Evolutionary conservation across 202 grass and related monocot genomes (phyloP), one percentile per base, ranked within the genome.

Genomic region (Alloteropsis angusta): DNA sequence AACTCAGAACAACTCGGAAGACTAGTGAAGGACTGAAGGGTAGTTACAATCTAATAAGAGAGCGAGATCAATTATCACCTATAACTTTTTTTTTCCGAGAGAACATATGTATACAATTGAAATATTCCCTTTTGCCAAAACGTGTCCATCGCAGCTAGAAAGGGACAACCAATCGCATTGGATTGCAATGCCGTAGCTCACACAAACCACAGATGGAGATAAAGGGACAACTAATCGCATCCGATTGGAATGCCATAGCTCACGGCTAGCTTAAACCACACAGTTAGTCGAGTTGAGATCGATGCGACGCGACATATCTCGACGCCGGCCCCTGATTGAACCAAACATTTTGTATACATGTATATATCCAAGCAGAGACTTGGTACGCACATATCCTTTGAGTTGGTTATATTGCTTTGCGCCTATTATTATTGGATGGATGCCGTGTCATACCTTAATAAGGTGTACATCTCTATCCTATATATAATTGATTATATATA

Each of bases 191-290:
- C 18, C 30, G 3, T 53, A 72, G 35, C 68, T 37, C 47, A 22
- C 44, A 32, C 25, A 50, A 13, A 34, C 46, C 26, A 71, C 44
- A 49, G 25, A 6, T 34, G 44, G 67, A 35, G 44, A 50, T 71
- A 42, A 78, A 79, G 60, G 48, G 45, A 50, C 75, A 65, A 66
- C 41, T 23, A 39, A 65, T 65, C 60, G n/a, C 75, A 66, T 16
- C 6, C 38, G 75, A 78, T 23, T 53, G 60, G n/a, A 66, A 78
- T 78, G 76, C 61, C 48, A 56, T 67, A 67, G 37, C 76, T 64
- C 60, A 18, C 37, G 16, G 35, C 15, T 67, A 55, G 62, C 50
- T 66, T 65, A 9, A 67, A 8, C 21, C 21, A 67, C 19, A 65
- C 22, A 6, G 3, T 30, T 30, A 30, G 52, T n/a, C 46, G 5